A percentile compares a stretch with the other conserved stretches of the same genome.
These are phyloP conservation scores for Monosporascus ibericus DNA, from an alignment of 2,329 filamentous ascomycete genomes.

Conservation along the genomic window DNA sequence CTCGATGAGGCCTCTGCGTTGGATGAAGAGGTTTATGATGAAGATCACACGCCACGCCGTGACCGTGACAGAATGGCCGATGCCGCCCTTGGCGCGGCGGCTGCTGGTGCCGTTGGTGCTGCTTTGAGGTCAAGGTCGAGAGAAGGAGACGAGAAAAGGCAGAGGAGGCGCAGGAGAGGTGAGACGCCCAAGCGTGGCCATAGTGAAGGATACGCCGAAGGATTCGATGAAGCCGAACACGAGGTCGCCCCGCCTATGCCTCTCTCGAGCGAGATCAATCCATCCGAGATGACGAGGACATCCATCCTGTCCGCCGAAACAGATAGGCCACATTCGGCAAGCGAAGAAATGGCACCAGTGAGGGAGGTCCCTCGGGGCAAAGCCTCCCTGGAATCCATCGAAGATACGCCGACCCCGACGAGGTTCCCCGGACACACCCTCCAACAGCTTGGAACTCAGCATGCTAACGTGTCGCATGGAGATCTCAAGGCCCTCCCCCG, in stretches of 20 bases:
- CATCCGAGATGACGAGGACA: constrained; percentile 80
- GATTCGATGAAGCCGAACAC: constrained; percentile 46
- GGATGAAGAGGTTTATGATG: constrained; percentile 35
- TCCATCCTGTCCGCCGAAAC: constrained; percentile 81
- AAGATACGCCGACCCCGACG: constrained; percentile 53
- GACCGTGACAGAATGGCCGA: constrained; percentile 29
- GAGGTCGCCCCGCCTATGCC: constrained; percentile 74
- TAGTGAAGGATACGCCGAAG: constrained; percentile 40
- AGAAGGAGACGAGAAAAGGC: constrained; percentile 43
- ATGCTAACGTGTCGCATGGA: constrained; percentile 57
- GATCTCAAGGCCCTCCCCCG: constrained; percentile 51
- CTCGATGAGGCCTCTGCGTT: constrained; percentile 40
- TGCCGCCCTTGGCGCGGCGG: constrained; percentile 40
- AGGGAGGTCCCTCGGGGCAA: constrained; percentile 58
- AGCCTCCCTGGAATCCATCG: constrained; percentile 51
- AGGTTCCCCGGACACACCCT: constrained; percentile 44
- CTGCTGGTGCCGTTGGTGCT: constrained; percentile 30
- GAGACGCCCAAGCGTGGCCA: constrained; percentile 43
- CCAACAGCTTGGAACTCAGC: constrained; percentile 60
- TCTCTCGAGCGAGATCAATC: constrained; percentile 76
- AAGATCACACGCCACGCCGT: constrained; percentile 39
- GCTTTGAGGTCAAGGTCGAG: constrained; percentile 35
- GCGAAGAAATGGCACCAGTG: constrained; percentile 54
- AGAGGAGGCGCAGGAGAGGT: constrained; percentile 42
- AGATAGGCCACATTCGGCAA: constrained; percentile 64